Conservation (phyloP, 176 grass and related monocot genomes). For the Zea mays region DNA sequence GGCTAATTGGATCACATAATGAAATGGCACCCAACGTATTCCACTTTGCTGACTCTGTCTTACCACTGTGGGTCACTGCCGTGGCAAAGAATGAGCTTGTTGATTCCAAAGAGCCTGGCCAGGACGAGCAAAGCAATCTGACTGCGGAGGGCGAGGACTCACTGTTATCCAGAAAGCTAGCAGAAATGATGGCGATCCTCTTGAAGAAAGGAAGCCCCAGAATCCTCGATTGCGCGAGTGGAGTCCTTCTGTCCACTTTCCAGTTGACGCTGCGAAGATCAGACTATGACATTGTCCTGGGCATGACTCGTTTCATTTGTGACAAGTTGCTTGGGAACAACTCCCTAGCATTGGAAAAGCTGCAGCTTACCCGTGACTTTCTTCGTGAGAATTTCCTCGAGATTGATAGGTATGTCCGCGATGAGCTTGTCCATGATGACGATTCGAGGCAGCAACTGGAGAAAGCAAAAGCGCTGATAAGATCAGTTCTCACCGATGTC, state of each 20-base stretch:
- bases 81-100: slow-evolving; percentile 62
- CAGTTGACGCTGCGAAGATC: slow-evolving; percentile 41
- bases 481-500: slow-evolving; percentile 51
- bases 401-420: slow-evolving; percentile 47
- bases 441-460: slow-evolving; percentile 54
- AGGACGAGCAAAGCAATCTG: slow-evolving; percentile 42
- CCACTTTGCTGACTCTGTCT: slow-evolving; percentile 30
- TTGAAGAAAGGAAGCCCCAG: slow-evolving; percentile 75
- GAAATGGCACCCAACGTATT: slow-evolving; percentile 31
- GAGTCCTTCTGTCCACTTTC: slow-evolving; percentile 52
- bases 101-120: slow-evolving; percentile 38
- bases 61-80: slow-evolving; percentile 69
- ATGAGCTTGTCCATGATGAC: slow-evolving; percentile 34
- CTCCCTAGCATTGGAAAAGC: slow-evolving; percentile 28
- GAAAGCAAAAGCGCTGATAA: slow-evolving; percentile 55
- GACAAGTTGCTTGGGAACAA: slow-evolving; percentile 52
- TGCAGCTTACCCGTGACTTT: slow-evolving; percentile 46
- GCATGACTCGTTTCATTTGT: slow-evolving; percentile 66
- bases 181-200: slow-evolving; percentile 54
- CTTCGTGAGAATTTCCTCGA: slow-evolving; percentile 50
- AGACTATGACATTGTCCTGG: slow-evolving; percentile 50
- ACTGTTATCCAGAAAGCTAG: slow-evolving; percentile 54
- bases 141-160: slow-evolving; percentile 17
- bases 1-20: slow-evolving; percentile 43
- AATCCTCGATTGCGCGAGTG: slow-evolving; percentile 63